A percentile compares a stretch with the other conserved stretches of the same genome.
Conservation (phyloP, 169 alveolate genomes). For the Blepharisma undulans region DNA sequence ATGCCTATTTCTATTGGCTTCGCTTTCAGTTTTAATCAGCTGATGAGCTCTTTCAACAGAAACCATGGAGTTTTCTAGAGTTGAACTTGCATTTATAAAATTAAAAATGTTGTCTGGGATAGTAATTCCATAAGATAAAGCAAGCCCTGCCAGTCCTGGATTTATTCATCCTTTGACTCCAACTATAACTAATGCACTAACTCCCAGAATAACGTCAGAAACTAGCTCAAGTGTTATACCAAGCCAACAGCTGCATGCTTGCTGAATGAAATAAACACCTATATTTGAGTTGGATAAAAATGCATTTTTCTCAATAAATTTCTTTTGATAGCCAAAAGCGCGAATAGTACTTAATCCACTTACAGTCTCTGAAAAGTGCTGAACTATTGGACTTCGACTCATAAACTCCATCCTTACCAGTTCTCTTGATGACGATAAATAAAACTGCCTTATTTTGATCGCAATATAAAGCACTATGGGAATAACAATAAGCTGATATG, state of each 20-base stretch:
- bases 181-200: background rate
- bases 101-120: constrained; percentile 1
- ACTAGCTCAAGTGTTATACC: background rate
- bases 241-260: background rate
- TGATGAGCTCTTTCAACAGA: constrained; percentile 18
- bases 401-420: background rate
- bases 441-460: background rate
- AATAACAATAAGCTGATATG: background rate
- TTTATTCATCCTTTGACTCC: background rate
- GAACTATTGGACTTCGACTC: constrained; percentile 67
- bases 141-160: background rate
- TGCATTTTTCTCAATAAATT: constrained; percentile 37
- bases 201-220: background rate
- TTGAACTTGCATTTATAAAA: background rate
- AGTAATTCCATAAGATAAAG: background rate
- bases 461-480: background rate
- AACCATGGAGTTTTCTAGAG: constrained; percentile 1
- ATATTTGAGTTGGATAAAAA: background rate
- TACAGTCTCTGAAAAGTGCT: constrained; percentile 57
- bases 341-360: constrained; percentile 71
- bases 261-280: background rate
- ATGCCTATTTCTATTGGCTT: background rate
- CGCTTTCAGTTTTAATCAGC: background rate
- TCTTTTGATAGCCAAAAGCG: constrained; percentile 53
- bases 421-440: constrained; percentile 15